phyloP scores from a whole-genome alignment of 306 rosid species.

The Pyrus betulifolia region DNA sequence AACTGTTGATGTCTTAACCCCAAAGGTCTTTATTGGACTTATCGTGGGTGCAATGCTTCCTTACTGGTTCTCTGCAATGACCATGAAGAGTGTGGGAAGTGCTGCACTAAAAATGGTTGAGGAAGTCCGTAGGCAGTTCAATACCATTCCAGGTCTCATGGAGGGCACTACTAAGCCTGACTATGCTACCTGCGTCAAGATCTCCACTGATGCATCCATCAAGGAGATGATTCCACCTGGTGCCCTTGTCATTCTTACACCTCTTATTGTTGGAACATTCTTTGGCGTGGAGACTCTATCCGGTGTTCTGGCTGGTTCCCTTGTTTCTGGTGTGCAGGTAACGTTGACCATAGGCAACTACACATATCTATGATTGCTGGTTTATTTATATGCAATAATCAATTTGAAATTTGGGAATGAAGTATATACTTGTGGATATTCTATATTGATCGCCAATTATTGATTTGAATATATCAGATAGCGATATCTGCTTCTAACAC shows the following conservation, averaged over 20 bases:
- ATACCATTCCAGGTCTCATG: conserved; percentile 66
- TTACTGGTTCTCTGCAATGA: conserved; percentile 88
- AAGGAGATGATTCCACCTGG: conserved; percentile 89
- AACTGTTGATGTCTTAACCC: conserved; percentile 69
- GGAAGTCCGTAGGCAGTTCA: conserved; percentile 84
- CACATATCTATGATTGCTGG: too few relatives aligned
- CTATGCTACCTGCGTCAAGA: conserved; percentile 74
- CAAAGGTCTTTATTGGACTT: conserved; percentile 80
- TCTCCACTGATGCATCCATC: conserved; percentile 80
- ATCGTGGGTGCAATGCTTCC: conserved; percentile 82
- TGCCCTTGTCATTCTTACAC: conserved; percentile 80
- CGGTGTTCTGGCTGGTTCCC: conserved; percentile 72
- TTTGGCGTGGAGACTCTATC: conserved; percentile 73
- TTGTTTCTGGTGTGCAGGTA: conserved; percentile 84
- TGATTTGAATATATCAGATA: conserved; percentile 17
- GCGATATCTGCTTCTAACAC: conserved; percentile 76
- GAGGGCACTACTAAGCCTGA: conserved; percentile 70
- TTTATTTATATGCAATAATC: background rate
- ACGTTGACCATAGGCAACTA: background rate
- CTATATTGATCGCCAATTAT: background rate
- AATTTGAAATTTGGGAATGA: background rate
- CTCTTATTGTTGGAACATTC: conserved; percentile 64
- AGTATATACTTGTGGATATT: background rate
- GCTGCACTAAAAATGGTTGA: conserved; percentile 84
- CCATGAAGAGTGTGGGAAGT: conserved; percentile 88